phyloP scores from a whole-genome alignment of 2,329 filamentous ascomycete species.

The Paraphoma sp. region DNA sequence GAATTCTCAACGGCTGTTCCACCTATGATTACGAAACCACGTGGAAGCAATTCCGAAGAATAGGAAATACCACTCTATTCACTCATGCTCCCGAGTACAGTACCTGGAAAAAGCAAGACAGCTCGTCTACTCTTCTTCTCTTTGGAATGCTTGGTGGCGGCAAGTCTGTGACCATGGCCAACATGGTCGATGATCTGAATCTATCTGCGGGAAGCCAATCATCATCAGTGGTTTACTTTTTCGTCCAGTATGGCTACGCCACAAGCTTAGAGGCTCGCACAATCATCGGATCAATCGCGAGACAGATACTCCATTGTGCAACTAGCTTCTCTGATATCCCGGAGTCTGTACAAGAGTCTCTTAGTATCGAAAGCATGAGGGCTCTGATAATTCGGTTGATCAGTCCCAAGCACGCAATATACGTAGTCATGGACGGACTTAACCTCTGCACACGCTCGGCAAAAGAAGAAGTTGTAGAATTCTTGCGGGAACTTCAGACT shows the following conservation, averaged over 20 bases:
- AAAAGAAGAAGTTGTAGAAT: slow-evolving; percentile 16
- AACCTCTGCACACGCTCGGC: slow-evolving; percentile 37
- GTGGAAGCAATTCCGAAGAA: slow-evolving; percentile 53
- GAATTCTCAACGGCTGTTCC: slow-evolving; percentile 51
- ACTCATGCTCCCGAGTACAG: slow-evolving; percentile 25
- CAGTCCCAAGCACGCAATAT: slow-evolving; percentile 21
- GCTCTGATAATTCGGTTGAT: slow-evolving; percentile 21
- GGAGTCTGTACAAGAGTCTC: not conserved
- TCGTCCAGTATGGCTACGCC: slow-evolving; percentile 29
- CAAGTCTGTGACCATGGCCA: slow-evolving; percentile 55
- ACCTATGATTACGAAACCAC: slow-evolving; percentile 48
- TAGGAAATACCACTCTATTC: slow-evolving; percentile 45
- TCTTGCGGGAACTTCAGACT: slow-evolving; percentile 27
- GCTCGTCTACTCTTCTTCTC: slow-evolving; percentile 42
- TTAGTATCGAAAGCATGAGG: slow-evolving; percentile 23
- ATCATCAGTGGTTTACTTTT: slow-evolving; percentile 29
- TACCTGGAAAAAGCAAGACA: slow-evolving; percentile 30
- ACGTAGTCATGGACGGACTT: slow-evolving; percentile 45
- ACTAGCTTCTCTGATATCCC: slow-evolving; percentile 18
- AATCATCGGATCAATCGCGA: slow-evolving; percentile 29
- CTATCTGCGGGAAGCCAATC: slow-evolving; percentile 2
- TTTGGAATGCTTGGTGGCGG: slow-evolving; percentile 53
- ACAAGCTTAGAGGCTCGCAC: slow-evolving; percentile 29
- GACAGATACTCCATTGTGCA: slow-evolving; percentile 46
- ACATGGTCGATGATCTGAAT: slow-evolving; percentile 45